These are phyloP conservation scores for Xerophyta viscosa DNA, from an alignment of 106 monocot genomes.

Conservation along the genomic window DNA sequence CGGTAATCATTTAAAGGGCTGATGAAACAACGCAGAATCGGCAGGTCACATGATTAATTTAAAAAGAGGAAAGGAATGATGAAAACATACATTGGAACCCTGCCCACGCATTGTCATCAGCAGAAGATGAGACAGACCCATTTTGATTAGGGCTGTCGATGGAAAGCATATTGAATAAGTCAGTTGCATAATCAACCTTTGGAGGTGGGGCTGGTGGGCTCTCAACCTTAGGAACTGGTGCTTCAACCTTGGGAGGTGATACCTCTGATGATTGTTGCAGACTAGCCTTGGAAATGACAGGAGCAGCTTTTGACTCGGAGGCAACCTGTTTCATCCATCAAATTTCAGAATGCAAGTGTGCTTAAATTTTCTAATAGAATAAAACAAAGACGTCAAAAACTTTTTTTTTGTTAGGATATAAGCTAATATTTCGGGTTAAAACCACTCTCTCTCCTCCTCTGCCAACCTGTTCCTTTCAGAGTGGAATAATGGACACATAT, in stretches of 20 bases:
- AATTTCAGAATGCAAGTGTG: too few relatives aligned
- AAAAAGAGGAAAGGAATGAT: background rate
- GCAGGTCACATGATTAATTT: background rate
- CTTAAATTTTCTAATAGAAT: too few relatives aligned
- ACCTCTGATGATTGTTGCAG: constrained; percentile 21
- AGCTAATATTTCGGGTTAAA: too few relatives aligned
- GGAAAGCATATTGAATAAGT: constrained; percentile 86
- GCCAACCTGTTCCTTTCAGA: too few relatives aligned
- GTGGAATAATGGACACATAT: too few relatives aligned
- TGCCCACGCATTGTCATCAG: constrained; percentile 72
- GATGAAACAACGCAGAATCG: too few relatives aligned
- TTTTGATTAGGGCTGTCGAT: constrained; percentile 54
- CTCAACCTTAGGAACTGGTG: constrained; percentile 14
- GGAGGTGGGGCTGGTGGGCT: constrained; percentile 20
- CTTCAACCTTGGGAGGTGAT: constrained; percentile 1
- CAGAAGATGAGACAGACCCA: constrained; percentile 38
- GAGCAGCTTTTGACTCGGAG: constrained; percentile 32
- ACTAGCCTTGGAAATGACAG: constrained; percentile 30
- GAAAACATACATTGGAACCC: constrained; percentile 84
- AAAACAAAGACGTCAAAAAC: too few relatives aligned
- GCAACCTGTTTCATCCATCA: constrained; percentile 27
- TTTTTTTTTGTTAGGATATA: too few relatives aligned
- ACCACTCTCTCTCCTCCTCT: too few relatives aligned
- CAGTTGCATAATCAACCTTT: constrained; percentile 76
- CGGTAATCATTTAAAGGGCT: too few relatives aligned